Evolutionary conservation across 2,329 filamentous ascomycete genomes (phyloP), one percentile per base, ranked within the genome.

Genomic region (Thelonectria discophora): DNA sequence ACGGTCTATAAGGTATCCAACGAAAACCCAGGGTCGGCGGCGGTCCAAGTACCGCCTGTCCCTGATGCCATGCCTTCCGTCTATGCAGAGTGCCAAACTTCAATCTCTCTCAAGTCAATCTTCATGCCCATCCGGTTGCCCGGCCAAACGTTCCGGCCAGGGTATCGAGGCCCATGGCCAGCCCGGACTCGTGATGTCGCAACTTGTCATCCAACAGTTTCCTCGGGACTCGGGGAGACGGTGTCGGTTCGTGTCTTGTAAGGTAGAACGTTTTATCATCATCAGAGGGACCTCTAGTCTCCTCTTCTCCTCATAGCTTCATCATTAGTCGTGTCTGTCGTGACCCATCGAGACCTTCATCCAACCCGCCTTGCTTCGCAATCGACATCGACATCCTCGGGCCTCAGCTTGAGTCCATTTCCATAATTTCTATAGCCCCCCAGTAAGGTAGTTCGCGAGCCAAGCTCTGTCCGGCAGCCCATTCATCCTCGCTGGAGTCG

Each of bases 371-470:
- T 61, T 48, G 55, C 57, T 55, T 66, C 55, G 58, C 51, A 58
- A 58, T 63, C 63, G 63, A 63, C 65, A 52, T 60, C 51, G 49
- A 62, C 51, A 45, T 52, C 52, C 57, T 50, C 43, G 39, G 53
- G 43, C 48, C 50, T 73, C 64, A 75, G 55, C 62, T 68, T 52
- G 74, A 75, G 52, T 82, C 81, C 56, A 84, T 75, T 65, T 85
- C 82, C 80, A 84, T 84, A 61, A 79, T 81, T 69, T 84, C 80
- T 62, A 82, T 76, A 2, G 77, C 77, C 65, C 79, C 77, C 65
- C 79, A 84, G 67, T 83, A 84, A 1, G 83, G 83, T 11, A 85
- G 72, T 69, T 85, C 81, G 52, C 77, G 77, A 5, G 81, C 81
- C 17, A 84, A 74, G n/a, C 75, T 71, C 53, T 80, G 75, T 20